These are phyloP conservation scores for Haplographium delicatum DNA, from an alignment of 495 filamentous ascomycete genomes.

Conservation along the genomic window DNA sequence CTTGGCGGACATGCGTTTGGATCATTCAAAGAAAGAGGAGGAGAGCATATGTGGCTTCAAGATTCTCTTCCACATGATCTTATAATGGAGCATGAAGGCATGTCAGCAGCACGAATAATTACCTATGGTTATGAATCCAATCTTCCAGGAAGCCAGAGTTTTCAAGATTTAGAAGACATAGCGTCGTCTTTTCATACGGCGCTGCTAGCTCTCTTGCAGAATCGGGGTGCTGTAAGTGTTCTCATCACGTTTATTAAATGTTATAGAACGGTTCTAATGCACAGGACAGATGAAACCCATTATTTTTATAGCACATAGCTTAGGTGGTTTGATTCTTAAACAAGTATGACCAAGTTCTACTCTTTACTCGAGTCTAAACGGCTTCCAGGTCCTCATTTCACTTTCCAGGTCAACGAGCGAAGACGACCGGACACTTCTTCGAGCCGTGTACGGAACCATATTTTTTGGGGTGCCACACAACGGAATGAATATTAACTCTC, in stretches of 20 bases:
- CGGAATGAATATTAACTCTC: conserved; percentile 22
- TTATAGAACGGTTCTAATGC: background rate
- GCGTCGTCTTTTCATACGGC: conserved; percentile 8
- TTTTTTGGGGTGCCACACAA: conserved; percentile 28
- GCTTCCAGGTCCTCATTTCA: background rate
- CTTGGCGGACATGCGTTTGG: conserved; percentile 29
- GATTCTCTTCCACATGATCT: conserved; percentile 31
- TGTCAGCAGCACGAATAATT: conserved; percentile 32
- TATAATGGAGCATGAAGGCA: background rate
- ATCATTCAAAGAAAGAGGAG: conserved; percentile 29
- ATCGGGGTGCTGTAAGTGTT: no score
- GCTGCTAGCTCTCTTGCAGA: background rate
- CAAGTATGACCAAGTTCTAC: background rate
- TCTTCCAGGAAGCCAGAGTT: conserved; percentile 11
- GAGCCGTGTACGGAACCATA: conserved; percentile 3
- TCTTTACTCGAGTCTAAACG: background rate
- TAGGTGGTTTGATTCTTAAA: background rate
- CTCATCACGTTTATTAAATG: background rate
- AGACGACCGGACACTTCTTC: background rate
- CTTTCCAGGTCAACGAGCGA: conserved; percentile 4
- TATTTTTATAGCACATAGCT: background rate
- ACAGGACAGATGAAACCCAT: background rate
- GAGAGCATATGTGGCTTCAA: conserved; percentile 27
- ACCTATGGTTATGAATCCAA: conserved; percentile 39
- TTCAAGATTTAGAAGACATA: conserved; percentile 16